Evolutionary conservation across 495 filamentous ascomycete genomes (phyloP).

Genomic region (Rostrohypoxylon terebratum): DNA sequence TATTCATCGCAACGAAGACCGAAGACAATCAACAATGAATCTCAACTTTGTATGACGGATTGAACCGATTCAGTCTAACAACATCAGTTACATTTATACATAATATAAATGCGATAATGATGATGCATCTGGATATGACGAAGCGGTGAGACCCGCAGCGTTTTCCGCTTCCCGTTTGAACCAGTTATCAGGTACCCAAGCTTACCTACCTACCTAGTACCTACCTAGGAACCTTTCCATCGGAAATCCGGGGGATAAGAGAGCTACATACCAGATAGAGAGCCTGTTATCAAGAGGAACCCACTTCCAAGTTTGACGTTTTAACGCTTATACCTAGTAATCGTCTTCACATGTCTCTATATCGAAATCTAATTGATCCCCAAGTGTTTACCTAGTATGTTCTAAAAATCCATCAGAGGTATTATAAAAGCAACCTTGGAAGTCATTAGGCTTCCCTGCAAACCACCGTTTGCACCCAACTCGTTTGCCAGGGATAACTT

Average conservation of each 20-base stretch:
- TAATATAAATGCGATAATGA: background rate
- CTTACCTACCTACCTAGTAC: no score
- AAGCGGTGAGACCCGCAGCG: slow-evolving; percentile 25
- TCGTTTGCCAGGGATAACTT: background rate
- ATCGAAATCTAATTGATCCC: background rate
- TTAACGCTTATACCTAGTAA: background rate
- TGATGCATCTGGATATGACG: background rate
- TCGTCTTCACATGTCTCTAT: slow-evolving; percentile 1
- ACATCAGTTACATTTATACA: background rate
- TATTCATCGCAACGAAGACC: background rate
- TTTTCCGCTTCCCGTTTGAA: background rate
- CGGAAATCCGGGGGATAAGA: slow-evolving; percentile 30
- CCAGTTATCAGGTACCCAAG: slow-evolving; percentile 15
- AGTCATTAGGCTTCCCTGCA: background rate
- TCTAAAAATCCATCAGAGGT: background rate
- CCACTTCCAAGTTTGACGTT: slow-evolving; percentile 1
- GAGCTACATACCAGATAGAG: slow-evolving; percentile 9
- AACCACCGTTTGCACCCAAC: slow-evolving; percentile 7
- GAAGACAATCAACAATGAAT: background rate
- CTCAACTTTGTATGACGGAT: background rate
- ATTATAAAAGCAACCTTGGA: background rate
- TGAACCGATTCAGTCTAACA: no score
- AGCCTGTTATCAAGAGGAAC: slow-evolving; percentile 12
- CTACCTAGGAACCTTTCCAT: slow-evolving; percentile 9
- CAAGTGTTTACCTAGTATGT: background rate